A percentile compares a stretch with the other conserved stretches of the same genome.
phyloP scores from a whole-genome alignment of 208 protist species.

The Crithidia bombi region DNA sequence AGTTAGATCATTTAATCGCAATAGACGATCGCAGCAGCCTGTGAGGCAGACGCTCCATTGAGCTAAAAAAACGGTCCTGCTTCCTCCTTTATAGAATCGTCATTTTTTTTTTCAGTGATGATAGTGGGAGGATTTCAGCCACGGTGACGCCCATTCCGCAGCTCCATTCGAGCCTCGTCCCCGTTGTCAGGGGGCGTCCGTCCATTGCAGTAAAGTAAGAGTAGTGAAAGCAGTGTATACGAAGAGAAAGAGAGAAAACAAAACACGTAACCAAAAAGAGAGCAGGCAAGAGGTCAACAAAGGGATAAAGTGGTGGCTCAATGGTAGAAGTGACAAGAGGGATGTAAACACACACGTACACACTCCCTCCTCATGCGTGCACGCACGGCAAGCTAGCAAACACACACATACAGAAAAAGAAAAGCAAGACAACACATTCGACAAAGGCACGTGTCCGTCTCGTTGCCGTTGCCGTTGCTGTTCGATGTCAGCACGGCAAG shows the following conservation, averaged over 20 bases:
- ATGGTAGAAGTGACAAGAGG: not conserved
- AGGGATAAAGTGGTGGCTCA: not conserved
- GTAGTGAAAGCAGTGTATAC: not conserved
- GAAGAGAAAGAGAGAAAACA: not conserved
- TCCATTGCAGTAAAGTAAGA: not conserved
- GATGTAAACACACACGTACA: not conserved
- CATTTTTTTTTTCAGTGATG: no score
- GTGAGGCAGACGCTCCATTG: no score
- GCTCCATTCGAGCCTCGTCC: not conserved
- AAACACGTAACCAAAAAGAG: not conserved
- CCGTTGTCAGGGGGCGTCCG: not conserved
- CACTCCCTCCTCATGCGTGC: no score
- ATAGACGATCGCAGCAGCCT: no score
- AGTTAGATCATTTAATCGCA: no score
- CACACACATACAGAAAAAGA: not conserved
- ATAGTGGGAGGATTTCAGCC: no score
- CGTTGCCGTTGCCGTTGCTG: not conserved
- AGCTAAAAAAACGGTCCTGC: no score
- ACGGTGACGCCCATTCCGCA: not conserved
- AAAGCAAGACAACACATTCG: not conserved
- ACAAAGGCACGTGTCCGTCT: no score
- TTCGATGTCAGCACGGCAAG: not conserved
- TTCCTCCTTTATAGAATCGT: no score
- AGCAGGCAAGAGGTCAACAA: slow-evolving; percentile 4
- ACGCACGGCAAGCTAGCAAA: no score